Evolutionary conservation across 1,284 basidiomycete genomes (phyloP), one percentile per base, ranked within the genome.

Genomic region (Fomitopsis pinicola): DNA sequence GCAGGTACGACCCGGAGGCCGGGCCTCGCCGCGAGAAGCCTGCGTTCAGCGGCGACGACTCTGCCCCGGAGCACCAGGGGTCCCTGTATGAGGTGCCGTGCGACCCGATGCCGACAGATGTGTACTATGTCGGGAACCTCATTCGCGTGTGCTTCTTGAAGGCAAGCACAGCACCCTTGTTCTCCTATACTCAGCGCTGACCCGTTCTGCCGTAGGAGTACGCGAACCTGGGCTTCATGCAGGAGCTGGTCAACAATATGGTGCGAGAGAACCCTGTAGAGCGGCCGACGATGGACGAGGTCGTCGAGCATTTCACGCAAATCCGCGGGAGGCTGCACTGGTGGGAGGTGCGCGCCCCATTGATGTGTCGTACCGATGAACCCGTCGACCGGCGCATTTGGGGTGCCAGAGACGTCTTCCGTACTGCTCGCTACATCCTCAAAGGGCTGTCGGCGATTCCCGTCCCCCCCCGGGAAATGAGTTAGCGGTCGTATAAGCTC

Each of bases 101-200:
- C 44, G 58, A 74, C 58, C 74, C 72, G 6, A 73, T 73, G 40
- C 64, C 66, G 0, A 66, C 66, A 0, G 73, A 74, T 38, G 55
- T 73, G 0, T 74, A 74, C 62, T 71, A 69, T 50, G 26, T 73
- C 5, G 72, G 72, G 0, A 71, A 71, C 42, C 40, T 70, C 40
- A 62, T 73, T 4, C 60, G 80, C 78, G 66, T 63, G 45, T 12
- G 44, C 9, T 59, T 69, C 33, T 12, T 67, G 0, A 10, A 60
- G 45, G 66, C 63, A 28, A 53, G 60, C 48, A 22, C 40, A 26
- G 8, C 30, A 2, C 22, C 22, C 22, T 22, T 33, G 8, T 33
- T 33, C 8, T 33, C 30, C 30, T 22, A 22, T 22, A 22, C 22
- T 22, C 22, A 2, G 22, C 22, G 1, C 22, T 22, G 22, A 22